phyloP scores from a whole-genome alignment of 352 stramenopile genomes.

The Globisporangium nodosum region DNA sequence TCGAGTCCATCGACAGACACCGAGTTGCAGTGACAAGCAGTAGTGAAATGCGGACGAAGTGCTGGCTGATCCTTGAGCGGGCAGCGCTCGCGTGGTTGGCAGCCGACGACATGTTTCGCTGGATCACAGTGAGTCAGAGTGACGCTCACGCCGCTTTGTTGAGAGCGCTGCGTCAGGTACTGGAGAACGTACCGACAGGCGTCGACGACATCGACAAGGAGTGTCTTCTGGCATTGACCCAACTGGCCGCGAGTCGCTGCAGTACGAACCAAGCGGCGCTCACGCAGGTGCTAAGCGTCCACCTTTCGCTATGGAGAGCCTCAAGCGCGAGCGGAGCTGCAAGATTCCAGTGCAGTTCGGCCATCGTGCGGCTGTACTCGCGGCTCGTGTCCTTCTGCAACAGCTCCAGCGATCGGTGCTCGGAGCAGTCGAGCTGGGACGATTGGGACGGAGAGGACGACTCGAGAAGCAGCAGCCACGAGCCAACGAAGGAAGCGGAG shows the following conservation, averaged over 20 bases:
- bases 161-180: conserved; percentile 19
- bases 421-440: conserved; percentile 19
- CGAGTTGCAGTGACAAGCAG: too few relatives aligned
- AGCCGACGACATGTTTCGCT: conserved; percentile 67
- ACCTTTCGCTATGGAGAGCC: not conserved
- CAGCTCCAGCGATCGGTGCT: too few relatives aligned
- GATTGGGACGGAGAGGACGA: conserved; percentile 32
- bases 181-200: conserved; percentile 11
- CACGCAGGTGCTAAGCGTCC: not conserved
- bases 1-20: too few relatives aligned
- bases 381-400: not conserved
- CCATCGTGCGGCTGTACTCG: not conserved
- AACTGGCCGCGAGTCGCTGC: conserved; percentile 3
- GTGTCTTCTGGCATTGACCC: conserved; percentile 2
- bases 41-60: not conserved
- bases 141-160: conserved; percentile 32
- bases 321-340: not conserved
- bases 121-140: conserved; percentile 48
- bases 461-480: not conserved
- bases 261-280: not conserved
- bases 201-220: not conserved
- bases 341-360: not conserved
- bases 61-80: conserved; percentile 34
- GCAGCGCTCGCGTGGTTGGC: conserved; percentile 40
- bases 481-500: not conserved